Evolutionary conservation across 208 protist species (phyloP).

Genomic region (Naegleria fowleri): DNA sequence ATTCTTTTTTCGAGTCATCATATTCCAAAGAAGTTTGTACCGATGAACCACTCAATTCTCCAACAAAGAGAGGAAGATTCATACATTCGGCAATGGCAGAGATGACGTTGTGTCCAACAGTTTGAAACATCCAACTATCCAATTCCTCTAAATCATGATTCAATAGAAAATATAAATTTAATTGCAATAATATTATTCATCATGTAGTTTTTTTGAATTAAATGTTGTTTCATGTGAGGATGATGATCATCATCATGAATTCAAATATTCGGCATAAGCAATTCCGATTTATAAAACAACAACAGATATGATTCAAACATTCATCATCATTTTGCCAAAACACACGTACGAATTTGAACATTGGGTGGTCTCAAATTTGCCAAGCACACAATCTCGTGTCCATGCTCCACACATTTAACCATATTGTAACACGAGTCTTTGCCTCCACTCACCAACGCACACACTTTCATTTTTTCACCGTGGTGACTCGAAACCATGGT

Average conservation of each 20-base stretch:
- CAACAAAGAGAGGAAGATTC: constrained; percentile 79
- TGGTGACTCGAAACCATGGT: too few relatives aligned
- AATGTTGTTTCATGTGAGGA: neutral
- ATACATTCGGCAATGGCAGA: constrained; percentile 75
- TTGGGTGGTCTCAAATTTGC: constrained; percentile 82
- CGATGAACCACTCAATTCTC: constrained; percentile 62
- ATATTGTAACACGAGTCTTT: constrained; percentile 94
- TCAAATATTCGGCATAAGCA: too few relatives aligned
- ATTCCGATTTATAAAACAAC: too few relatives aligned
- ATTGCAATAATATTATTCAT: neutral
- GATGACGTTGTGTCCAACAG: constrained; percentile 88
- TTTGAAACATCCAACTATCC: constrained; percentile 98
- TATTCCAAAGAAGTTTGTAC: constrained; percentile 72
- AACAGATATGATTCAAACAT: too few relatives aligned
- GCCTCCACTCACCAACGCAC: constrained; percentile 91
- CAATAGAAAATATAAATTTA: constrained; percentile 39
- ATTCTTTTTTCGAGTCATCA: constrained; percentile 34
- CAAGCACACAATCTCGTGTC: constrained; percentile 87
- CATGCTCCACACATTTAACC: constrained; percentile 82
- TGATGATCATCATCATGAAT: too few relatives aligned
- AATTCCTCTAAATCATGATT: constrained; percentile 78
- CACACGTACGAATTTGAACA: neutral
- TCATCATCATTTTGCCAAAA: too few relatives aligned
- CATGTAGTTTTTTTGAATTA: neutral
- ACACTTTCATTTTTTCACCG: constrained; percentile 83